phyloP scores from a whole-genome alignment of 140 eudicot genomes.

The Oenanthe javanica region DNA sequence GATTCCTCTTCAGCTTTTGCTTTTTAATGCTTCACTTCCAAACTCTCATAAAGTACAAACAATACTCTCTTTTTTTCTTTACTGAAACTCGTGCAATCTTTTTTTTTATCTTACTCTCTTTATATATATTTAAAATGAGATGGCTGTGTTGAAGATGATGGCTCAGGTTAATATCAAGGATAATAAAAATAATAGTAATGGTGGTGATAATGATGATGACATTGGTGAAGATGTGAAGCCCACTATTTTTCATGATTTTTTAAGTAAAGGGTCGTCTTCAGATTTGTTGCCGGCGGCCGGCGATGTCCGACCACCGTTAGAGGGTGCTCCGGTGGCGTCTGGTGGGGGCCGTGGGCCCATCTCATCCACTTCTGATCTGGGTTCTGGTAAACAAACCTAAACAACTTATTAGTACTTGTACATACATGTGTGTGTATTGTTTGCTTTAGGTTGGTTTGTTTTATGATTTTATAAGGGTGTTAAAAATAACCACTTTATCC shows the following conservation, averaged over 20 bases:
- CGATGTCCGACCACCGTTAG: slow-evolving; percentile 23
- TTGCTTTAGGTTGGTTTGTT: background rate
- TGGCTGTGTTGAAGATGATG: slow-evolving; percentile 52
- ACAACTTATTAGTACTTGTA: background rate
- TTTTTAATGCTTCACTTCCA: slow-evolving; percentile 50
- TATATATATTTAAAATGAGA: slow-evolving; percentile 22
- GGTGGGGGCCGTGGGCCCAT: slow-evolving; percentile 52
- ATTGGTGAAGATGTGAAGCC: slow-evolving; percentile 43
- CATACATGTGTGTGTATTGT: background rate
- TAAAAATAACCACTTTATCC: background rate
- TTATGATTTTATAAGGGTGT: background rate
- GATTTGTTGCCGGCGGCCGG: slow-evolving; percentile 35
- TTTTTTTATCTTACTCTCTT: slow-evolving; percentile 15
- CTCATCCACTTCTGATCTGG: slow-evolving; percentile 85
- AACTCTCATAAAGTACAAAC: background rate
- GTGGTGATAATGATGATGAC: slow-evolving; percentile 13
- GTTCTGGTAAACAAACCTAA: slow-evolving; percentile 45
- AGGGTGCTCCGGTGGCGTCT: slow-evolving; percentile 45
- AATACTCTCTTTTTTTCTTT: slow-evolving; percentile 18
- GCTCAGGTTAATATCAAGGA: background rate
- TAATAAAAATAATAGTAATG: slow-evolving; percentile 11
- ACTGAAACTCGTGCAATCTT: slow-evolving; percentile 30
- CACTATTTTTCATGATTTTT: slow-evolving; percentile 73
- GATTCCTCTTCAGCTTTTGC: slow-evolving; percentile 38
- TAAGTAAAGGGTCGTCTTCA: slow-evolving; percentile 36